phyloP scores from a whole-genome alignment of 139 green algal species.

The Tetradesmus obliquus region DNA sequence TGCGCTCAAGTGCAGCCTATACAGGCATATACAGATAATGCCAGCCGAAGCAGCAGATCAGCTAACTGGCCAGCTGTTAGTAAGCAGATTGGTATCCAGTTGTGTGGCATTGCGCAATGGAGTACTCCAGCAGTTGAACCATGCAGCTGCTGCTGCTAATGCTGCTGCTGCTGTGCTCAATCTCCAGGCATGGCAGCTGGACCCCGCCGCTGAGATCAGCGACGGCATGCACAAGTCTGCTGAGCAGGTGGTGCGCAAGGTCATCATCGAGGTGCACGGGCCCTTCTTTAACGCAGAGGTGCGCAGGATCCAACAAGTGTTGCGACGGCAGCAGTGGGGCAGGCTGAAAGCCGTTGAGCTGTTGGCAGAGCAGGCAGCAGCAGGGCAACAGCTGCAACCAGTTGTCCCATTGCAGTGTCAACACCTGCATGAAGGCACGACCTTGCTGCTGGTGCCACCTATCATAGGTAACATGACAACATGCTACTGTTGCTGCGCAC shows the following conservation, averaged over 20 bases:
- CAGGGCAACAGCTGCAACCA: neutral
- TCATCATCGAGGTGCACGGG: slow-evolving; percentile 30
- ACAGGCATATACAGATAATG: too few relatives aligned
- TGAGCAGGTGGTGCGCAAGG: slow-evolving; percentile 36
- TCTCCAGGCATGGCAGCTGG: neutral
- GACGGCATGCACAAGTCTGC: slow-evolving; percentile 37
- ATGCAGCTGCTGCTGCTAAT: neutral
- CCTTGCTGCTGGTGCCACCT: neutral
- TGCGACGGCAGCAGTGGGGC: too few relatives aligned
- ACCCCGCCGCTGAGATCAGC: slow-evolving; percentile 15
- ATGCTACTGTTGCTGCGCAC: neutral
- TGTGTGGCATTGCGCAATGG: too few relatives aligned
- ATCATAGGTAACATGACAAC: too few relatives aligned
- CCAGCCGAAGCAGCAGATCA: too few relatives aligned
- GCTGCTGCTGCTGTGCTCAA: neutral
- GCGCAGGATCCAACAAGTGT: neutral
- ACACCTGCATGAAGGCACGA: neutral
- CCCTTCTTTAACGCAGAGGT: slow-evolving; percentile 42
- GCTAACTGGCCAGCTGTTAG: too few relatives aligned
- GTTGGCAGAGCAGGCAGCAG: neutral
- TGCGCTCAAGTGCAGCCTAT: too few relatives aligned
- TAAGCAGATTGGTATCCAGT: too few relatives aligned
- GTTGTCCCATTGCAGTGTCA: neutral
- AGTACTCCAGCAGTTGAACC: neutral
- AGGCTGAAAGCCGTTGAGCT: neutral